Evolutionary conservation across 78 protist species (phyloP).

Genomic region (Dictyostelium discoideum): DNA sequence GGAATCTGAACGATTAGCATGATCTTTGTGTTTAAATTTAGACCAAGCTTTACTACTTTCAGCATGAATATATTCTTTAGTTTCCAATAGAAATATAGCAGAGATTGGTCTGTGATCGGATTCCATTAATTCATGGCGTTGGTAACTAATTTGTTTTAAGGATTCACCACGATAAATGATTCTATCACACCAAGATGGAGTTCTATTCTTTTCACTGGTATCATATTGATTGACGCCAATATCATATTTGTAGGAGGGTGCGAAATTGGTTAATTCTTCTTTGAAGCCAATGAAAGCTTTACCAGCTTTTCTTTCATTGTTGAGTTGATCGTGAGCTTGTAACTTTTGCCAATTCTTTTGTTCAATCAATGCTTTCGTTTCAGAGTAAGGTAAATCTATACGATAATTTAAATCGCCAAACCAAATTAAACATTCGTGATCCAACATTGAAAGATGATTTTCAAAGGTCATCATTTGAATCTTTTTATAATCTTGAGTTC

Average conservation of each 20-base stretch:
- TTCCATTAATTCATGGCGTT: constrained; percentile 52
- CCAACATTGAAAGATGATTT: constrained; percentile 43
- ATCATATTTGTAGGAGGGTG: constrained; percentile 97
- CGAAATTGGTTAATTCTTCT: constrained; percentile 87
- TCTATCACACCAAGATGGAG: constrained; percentile 91
- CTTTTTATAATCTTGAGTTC: constrained; percentile 66
- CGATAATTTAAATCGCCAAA: constrained; percentile 73
- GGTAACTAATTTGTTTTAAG: constrained; percentile 38
- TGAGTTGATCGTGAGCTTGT: constrained; percentile 34
- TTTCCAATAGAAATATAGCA: constrained; percentile 41
- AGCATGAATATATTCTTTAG: constrained; percentile 1
- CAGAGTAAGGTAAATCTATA: constrained; percentile 47
- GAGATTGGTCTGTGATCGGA: constrained; percentile 67
- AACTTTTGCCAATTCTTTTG: constrained; percentile 27
- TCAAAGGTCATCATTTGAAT: constrained; percentile 63
- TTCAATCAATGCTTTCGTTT: background rate
- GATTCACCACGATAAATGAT: constrained; percentile 70
- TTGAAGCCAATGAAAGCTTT: constrained; percentile 71
- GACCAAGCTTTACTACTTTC: constrained; percentile 28
- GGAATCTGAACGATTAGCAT: background rate
- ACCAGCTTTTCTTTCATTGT: constrained; percentile 50
- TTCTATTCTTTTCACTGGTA: constrained; percentile 87
- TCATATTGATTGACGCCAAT: constrained; percentile 84
- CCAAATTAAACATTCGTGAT: constrained; percentile 70
- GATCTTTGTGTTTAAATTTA: background rate